Base-by-base conservation (phyloP, 2,329 filamentous ascomycete species). In the Hymenoscyphus scutula region DNA sequence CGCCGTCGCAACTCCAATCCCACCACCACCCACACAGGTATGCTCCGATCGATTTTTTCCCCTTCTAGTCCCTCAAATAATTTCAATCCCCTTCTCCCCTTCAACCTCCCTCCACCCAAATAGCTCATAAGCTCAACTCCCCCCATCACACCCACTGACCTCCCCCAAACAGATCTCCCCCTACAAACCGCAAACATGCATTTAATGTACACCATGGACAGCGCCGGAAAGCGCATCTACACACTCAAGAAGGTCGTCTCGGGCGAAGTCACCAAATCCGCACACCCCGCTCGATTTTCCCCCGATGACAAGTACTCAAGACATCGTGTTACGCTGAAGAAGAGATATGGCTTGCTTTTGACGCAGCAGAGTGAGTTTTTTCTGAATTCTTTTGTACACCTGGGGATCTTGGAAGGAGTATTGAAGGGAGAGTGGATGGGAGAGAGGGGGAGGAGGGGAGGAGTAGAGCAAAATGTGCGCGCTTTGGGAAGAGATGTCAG, bases 221-320 rank as follows among this genome's bases (percentile, higher is more conserved):
- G 84, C 71, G 81, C 84, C 65, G 93, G 94, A 83, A 94, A 92
- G 82, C 92, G 94, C 77, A 80, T 89, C 73, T 99, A 98, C 84
- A 98, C 95, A 56, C 87, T 98, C 69, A 94, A 97, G 81, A 97
- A 98, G 82, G 86, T 96, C 70, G 81, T 84, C 72, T 83, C 87
- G 71, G 89, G 90, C 74, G 86, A 92, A 75, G 91, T 97, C 74
- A 96, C 94, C 77, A 97, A 96, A 84, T 95, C 90, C 60, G 95
- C 95, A 62, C 94, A 98, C 81, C 94, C 95, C 55, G 95, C 95
- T 53, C 86, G 95, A 71, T 99, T 98, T 83, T 97, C 92, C 55
- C 95, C 95, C 67, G 95, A 99, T 80, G 95, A 99, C 84, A 97
- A 97, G 84, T 98, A 96, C 85, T 97, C 92, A 74, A 90, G 92